phyloP scores from a whole-genome alignment of 441 rosid genomes.

The Jatropha podagrica region DNA sequence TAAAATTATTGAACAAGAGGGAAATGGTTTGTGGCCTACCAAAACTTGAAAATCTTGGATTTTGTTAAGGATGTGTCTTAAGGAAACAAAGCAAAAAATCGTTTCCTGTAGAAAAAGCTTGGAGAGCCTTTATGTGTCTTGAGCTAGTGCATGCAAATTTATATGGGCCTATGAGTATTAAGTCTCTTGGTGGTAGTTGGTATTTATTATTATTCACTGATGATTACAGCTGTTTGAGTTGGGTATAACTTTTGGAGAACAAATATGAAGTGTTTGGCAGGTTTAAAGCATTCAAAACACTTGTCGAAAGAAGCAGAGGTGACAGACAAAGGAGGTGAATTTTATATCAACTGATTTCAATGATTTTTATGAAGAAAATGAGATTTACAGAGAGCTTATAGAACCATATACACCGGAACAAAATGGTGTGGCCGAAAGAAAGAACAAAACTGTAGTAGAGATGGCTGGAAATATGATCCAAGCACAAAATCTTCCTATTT shows the following conservation, averaged over 20 bases:
- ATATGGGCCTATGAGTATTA: not conserved
- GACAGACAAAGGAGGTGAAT: not conserved
- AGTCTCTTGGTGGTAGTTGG: slow-evolving; percentile 1
- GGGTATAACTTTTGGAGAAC: not conserved
- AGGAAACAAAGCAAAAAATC: not conserved
- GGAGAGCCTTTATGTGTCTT: not conserved
- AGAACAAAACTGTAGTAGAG: not conserved
- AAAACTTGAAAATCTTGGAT: not conserved
- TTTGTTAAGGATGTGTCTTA: not conserved
- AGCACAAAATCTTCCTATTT: not conserved
- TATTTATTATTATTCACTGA: not conserved
- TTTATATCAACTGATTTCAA: too few species aligned
- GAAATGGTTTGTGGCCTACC: not conserved
- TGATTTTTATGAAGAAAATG: not conserved
- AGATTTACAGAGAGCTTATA: not conserved
- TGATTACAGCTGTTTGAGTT: not conserved
- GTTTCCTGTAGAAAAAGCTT: not conserved
- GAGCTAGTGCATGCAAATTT: not conserved
- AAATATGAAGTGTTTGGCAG: not conserved
- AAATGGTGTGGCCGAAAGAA: not conserved
- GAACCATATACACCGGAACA: not conserved
- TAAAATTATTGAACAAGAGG: not conserved
- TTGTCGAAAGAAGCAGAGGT: not conserved
- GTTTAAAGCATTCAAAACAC: not conserved
- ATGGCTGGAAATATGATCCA: not conserved